Percentiles rank a stretch among this genome's conserved stretches.
Conservation (phyloP, 352 stramenopile species). For the Phytophthora sp. region DNA sequence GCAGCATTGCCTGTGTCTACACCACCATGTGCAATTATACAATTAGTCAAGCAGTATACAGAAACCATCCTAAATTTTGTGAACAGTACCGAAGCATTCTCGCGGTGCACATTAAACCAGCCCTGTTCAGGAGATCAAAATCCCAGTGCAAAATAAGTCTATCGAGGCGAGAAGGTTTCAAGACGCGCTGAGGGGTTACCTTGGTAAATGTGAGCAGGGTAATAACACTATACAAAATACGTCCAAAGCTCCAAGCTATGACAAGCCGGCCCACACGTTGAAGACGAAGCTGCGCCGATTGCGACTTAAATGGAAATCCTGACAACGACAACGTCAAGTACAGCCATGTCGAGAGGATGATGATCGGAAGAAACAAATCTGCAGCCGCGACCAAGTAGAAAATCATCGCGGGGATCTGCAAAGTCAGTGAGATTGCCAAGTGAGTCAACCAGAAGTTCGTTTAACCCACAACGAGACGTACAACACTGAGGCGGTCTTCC, state of each 20-base stretch:
- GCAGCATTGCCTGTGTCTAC: slow-evolving; percentile 82
- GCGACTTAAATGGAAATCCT: slow-evolving; percentile 87
- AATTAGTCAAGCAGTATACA: slow-evolving; percentile 4
- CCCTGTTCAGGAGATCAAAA: slow-evolving; percentile 42
- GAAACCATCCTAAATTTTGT: background rate
- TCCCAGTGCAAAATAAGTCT: slow-evolving; percentile 4
- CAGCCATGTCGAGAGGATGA: slow-evolving; percentile 90
- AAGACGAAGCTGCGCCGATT: slow-evolving; percentile 60
- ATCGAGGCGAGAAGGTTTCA: no score
- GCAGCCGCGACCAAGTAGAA: slow-evolving; percentile 86
- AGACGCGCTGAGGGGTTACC: slow-evolving; percentile 48
- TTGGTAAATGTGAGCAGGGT: slow-evolving; percentile 89
- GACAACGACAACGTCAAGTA: slow-evolving; percentile 90
- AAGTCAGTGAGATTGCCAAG: background rate
- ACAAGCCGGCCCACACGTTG: slow-evolving; percentile 65
- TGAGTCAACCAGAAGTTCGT: slow-evolving; percentile 3
- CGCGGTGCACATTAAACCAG: slow-evolving; percentile 83
- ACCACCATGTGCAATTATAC: background rate
- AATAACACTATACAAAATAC: slow-evolving; percentile 90
- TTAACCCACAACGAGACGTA: slow-evolving; percentile 29
- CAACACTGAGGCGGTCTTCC: slow-evolving; percentile 71
- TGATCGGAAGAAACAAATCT: slow-evolving; percentile 88
- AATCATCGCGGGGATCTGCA: slow-evolving; percentile 76
- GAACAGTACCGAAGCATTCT: slow-evolving; percentile 62
- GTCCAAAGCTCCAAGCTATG: slow-evolving; percentile 84